Evolutionary conservation across 2,329 filamentous ascomycete genomes (phyloP), one percentile per base, ranked within the genome.

Genomic region (Trichoderma polysporum): DNA sequence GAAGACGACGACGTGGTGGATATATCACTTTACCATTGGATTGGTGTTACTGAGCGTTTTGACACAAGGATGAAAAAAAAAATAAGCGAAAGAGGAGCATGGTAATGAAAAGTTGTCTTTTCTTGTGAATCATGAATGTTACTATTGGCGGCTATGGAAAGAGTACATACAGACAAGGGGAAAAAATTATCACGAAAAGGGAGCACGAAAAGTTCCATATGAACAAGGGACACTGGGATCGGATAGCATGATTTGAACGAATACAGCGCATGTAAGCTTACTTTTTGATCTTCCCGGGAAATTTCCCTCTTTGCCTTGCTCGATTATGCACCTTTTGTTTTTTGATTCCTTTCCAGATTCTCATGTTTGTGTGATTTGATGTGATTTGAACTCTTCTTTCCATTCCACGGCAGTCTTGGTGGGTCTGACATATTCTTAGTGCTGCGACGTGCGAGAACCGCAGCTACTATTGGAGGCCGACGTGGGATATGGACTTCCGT

Each of bases 31-130:
- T 47, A 54, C 50, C 66, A 58, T 35, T 67, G 66, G 50, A 67
- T 67, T 57, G 41, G 52, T 64, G 52, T 52, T 62, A 41, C 33
- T 47, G 39, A 64, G 39, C 27, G 56, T 56, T 53, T 41, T 47
- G 45, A 35, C 52, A 64, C 29, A 25, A 25, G 49, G 39, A 56
- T 64, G 61, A 35, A 56, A 47, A 54, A 56, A 64, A 57, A 67
- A 52, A 45, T 19, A 45, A 45, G 41, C 41, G 29, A 41, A 31
- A 37, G 19, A n/a, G 37, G 50, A 22, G 35, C 56, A 53, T 19
- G 65, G 59, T 56, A 63, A 47, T 62, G 49, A 67, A 67, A 67
- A 67, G 65, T 63, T 63, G 13, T 53, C 54, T 45, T 53, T 66
- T 52, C 19, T 39, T 52, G 8, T 39, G 45, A 29, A 19, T 59